Conservation (phyloP, 2,329 filamentous ascomycete genomes). For the Gaeumannomyces tritici region DNA sequence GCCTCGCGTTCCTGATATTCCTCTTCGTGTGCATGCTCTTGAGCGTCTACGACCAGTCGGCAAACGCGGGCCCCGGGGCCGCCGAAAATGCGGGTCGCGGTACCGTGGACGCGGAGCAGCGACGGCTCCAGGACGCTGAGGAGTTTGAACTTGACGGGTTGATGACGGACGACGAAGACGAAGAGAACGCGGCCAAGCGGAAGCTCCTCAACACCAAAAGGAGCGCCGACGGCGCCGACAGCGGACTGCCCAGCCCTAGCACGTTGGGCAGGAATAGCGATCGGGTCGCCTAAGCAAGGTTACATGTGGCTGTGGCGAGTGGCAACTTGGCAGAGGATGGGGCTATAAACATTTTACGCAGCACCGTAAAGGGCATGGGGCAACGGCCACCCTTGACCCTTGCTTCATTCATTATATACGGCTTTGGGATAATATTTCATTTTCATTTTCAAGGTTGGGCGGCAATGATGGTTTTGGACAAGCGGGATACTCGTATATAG, state of each 20-base stretch:
- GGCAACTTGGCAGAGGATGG: too few species aligned
- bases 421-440: background rate
- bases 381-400: background rate
- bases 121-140: conserved; percentile 67
- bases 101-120: conserved; percentile 27
- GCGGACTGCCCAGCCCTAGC: conserved; percentile 35
- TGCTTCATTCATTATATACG: background rate
- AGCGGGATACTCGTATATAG: background rate
- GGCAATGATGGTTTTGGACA: background rate
- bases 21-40: conserved; percentile 85
- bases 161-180: conserved; percentile 77
- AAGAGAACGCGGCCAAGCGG: conserved; percentile 30
- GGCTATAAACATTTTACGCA: too few species aligned
- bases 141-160: conserved; percentile 90
- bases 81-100: conserved; percentile 9
- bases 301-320: background rate
- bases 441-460: background rate
- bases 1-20: conserved; percentile 81
- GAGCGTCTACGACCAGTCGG: conserved; percentile 64
- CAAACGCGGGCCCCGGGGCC: conserved; percentile 20
- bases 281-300: conserved; percentile 12
- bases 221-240: conserved; percentile 31
- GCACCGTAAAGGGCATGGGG: too few species aligned
- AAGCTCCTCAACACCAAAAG: conserved; percentile 38
- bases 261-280: conserved; percentile 37